These are phyloP conservation scores for Camellia japonica DNA, from an alignment of 148 eudicot genomes.

Conservation along the genomic window DNA sequence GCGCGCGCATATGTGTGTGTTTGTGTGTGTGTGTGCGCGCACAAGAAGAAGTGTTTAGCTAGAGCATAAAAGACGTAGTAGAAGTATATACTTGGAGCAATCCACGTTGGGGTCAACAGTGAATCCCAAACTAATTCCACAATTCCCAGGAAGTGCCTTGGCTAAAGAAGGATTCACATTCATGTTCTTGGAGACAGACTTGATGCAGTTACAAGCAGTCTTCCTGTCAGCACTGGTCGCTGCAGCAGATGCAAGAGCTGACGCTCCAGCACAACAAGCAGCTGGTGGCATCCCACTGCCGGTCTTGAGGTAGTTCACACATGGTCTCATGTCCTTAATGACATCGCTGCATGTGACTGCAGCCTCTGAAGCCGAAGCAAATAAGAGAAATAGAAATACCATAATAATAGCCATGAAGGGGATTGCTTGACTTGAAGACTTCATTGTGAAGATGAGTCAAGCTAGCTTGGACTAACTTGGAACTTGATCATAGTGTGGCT, in stretches of 20 bases:
- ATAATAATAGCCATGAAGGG: slow-evolving; percentile 3
- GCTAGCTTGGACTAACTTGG: not conserved
- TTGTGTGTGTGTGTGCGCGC: not conserved
- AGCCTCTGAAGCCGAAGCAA: slow-evolving; percentile 21
- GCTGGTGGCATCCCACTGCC: slow-evolving; percentile 36
- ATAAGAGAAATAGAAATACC: slow-evolving; percentile 5
- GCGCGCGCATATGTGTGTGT: too few species aligned
- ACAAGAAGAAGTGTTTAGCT: too few species aligned
- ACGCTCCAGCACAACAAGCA: slow-evolving; percentile 39
- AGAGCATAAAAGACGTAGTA: not conserved
- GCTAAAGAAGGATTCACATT: slow-evolving; percentile 23
- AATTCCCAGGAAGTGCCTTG: slow-evolving; percentile 40
- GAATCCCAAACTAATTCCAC: slow-evolving; percentile 36
- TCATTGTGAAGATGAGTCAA: slow-evolving; percentile 14
- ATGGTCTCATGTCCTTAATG: slow-evolving; percentile 31
- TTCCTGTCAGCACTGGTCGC: slow-evolving; percentile 33
- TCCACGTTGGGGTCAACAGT: slow-evolving; percentile 38
- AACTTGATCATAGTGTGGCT: not conserved
- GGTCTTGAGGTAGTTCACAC: slow-evolving; percentile 30
- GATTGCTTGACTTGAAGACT: slow-evolving; percentile 10
- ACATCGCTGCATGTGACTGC: slow-evolving; percentile 40
- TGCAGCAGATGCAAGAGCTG: slow-evolving; percentile 27
- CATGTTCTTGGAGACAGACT: slow-evolving; percentile 25
- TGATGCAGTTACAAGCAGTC: slow-evolving; percentile 41
- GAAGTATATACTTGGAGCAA: slow-evolving; percentile 37